Base-by-base conservation (phyloP, 176 grass and related monocot genomes). In the Oryza brachyantha region DNA sequence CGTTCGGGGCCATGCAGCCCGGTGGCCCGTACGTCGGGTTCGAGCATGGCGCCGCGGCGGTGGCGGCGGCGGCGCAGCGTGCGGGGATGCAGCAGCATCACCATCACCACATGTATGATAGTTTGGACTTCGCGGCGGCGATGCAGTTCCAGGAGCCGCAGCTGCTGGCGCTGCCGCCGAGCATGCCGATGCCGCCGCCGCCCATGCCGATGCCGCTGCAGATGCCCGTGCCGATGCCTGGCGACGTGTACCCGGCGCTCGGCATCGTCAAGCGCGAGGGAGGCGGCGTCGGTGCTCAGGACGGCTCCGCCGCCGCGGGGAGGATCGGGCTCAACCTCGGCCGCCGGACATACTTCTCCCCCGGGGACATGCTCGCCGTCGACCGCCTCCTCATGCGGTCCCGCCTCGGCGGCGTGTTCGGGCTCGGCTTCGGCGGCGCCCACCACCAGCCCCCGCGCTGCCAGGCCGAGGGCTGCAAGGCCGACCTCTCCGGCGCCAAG, bases 391-490 rank as follows among this genome's bases (percentile, higher is more conserved):
- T 89, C 29, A 89, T 79, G 76, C 68, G 86, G 21, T 73, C 85
- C 45, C 70, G 82, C 16, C 78, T 89, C 52, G 74, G 81, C 29
- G 76, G 84, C 61, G 79, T 85, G 46, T 89, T 85, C 73, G 82
- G 87, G 13, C 87, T 89, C 24, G 87, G 87, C 12, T 85, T 89
- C 83, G 87, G 87, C 25, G 78, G 82, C 54, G 77, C 72, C 8
- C 89, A 91, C 79, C 92, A 87, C 68, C 80, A 85, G 55, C 87
- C 87, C 2, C 95, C 92, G 0, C 77, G 90, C 5, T 98, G 95
- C 85, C 92, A 98, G 88, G 92, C 90, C 17, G 92, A 98, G 72
- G 92, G 90, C 0, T 99, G 96, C 84, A 91, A 86, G 85, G 90
- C 77, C 16, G 95, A 98, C 74, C 88, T 98, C 39, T 90, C 92